These are phyloP conservation scores for Paramyrothecium roridum DNA, from an alignment of 2,329 filamentous ascomycete genomes.

Conservation along the genomic window DNA sequence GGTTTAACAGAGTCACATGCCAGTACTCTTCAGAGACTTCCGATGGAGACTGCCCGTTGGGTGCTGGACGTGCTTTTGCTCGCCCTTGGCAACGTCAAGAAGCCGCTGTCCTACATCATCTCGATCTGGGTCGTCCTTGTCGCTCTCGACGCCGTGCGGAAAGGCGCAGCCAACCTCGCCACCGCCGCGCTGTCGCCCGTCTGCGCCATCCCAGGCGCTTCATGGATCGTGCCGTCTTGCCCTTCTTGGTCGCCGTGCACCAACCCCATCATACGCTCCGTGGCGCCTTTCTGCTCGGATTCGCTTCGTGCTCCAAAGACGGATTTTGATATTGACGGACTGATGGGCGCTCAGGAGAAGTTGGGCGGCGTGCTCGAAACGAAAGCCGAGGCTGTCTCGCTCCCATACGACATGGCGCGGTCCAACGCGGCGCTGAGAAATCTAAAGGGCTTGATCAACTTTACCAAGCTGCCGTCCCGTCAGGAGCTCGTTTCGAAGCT, in stretches of 20 bases:
- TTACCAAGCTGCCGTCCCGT: not conserved
- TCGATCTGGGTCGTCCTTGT: not conserved
- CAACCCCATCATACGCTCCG: not conserved
- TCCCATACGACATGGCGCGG: not conserved
- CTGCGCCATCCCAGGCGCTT: not conserved
- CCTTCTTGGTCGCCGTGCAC: not conserved
- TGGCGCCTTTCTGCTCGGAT: not conserved
- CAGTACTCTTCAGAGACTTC: not conserved
- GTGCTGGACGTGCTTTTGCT: not conserved
- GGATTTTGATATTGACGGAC: not conserved
- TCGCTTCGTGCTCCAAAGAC: not conserved
- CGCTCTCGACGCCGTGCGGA: not conserved
- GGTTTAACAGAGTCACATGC: not conserved
- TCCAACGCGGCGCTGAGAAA: not conserved
- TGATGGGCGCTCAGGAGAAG: not conserved
- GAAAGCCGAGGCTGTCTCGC: not conserved
- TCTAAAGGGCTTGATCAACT: not conserved
- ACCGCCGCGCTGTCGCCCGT: not conserved
- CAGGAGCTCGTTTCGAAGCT: not conserved
- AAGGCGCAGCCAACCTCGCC: not conserved
- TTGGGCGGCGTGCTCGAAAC: not conserved
- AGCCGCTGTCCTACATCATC: not conserved
- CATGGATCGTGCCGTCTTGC: not conserved
- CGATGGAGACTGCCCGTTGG: not conserved
- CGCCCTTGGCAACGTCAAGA: not conserved